phyloP scores from a whole-genome alignment of 768 basidiomycete genomes.

The Russula griseocarnosa region DNA sequence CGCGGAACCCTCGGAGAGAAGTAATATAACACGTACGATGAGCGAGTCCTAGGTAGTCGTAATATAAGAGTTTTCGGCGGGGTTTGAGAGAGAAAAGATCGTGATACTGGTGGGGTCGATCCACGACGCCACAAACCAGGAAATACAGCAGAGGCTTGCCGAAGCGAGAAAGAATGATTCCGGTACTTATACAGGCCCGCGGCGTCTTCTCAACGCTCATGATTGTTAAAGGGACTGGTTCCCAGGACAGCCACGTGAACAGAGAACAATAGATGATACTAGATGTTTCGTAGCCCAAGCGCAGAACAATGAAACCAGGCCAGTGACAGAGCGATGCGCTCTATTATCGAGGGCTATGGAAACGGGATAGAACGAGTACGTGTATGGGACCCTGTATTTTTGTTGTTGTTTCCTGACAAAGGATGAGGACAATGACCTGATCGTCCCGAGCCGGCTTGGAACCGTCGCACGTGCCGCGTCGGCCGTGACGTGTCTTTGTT shows the following conservation, averaged over 20 bases:
- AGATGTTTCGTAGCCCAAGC: background rate
- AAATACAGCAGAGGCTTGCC: conserved; percentile 4
- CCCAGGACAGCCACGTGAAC: background rate
- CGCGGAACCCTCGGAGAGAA: too few relatives aligned
- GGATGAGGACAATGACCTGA: conserved; percentile 7
- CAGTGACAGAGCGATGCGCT: background rate
- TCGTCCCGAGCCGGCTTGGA: too few relatives aligned
- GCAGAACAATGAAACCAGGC: conserved; percentile 5
- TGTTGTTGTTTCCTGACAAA: conserved; percentile 5
- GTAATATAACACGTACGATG: background rate
- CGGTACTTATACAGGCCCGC: conserved; percentile 19
- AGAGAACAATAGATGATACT: conserved; percentile 23
- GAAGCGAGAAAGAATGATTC: background rate
- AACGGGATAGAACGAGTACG: background rate
- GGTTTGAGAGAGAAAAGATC: background rate
- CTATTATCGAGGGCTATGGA: background rate
- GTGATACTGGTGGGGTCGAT: conserved; percentile 13
- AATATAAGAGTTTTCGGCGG: too few relatives aligned
- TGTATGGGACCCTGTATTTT: conserved; percentile 17
- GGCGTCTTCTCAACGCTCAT: background rate
- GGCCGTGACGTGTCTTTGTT: conserved; percentile 14
- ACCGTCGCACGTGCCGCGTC: conserved; percentile 7
- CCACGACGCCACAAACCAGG: conserved; percentile 23
- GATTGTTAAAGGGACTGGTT: background rate
- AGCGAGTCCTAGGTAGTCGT: background rate